Percentiles rank a stretch among this genome's conserved stretches.
Conservation (phyloP, 257 asterid genomes). For the Solanum tarijense region DNA sequence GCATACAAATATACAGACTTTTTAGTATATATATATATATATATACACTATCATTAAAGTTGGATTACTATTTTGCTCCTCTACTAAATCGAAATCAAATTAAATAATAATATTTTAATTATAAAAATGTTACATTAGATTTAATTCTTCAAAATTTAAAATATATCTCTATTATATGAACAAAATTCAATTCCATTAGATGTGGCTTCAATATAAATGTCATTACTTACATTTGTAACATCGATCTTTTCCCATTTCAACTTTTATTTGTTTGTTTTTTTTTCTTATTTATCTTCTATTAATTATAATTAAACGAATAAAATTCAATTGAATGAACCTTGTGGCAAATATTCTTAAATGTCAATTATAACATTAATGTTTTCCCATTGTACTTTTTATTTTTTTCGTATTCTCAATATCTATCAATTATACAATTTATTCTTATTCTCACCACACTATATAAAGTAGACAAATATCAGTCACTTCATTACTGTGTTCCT, state of each 20-base stretch:
- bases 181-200: too few species aligned
- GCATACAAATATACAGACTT: not conserved
- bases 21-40: too few species aligned
- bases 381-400: not conserved
- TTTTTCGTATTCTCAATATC: not conserved
- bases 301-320: too few species aligned
- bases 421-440: too few species aligned
- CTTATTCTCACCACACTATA: not conserved
- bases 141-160: not conserved
- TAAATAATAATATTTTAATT: too few species aligned
- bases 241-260: not conserved
- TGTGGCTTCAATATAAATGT: not conserved
- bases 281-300: not conserved
- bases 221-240: not conserved
- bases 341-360: not conserved
- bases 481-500: not conserved
- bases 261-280: not conserved
- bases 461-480: not conserved
- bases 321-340: not conserved
- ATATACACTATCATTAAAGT: too few species aligned
- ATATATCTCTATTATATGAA: not conserved
- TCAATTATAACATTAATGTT: not conserved
- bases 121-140: too few species aligned
- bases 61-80: too few species aligned
- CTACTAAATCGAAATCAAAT: too few species aligned